A percentile compares a stretch with the other conserved stretches of the same genome.
Evolutionary conservation across 2,329 filamentous ascomycete genomes (phyloP).

Genomic region (Verticillium zaregamsianum): DNA sequence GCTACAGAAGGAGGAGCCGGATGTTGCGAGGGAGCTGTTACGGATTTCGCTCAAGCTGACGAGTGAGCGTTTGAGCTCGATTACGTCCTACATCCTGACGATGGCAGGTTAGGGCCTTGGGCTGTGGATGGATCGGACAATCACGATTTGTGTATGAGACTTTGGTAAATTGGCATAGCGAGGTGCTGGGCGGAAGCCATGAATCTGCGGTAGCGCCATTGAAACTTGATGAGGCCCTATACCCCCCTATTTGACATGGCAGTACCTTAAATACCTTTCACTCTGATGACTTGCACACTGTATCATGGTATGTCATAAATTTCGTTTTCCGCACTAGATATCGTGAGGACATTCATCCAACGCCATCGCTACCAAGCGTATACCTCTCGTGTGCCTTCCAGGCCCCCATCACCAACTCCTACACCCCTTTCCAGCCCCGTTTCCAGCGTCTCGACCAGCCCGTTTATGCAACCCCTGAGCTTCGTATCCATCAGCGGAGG

Average conservation of each 20-base stretch:
- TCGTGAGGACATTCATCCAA: neutral
- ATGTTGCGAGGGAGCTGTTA: conserved; percentile 79
- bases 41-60: conserved; percentile 89
- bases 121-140: neutral
- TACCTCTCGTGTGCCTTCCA: neutral
- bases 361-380: neutral
- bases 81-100: conserved; percentile 53
- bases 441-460: no score
- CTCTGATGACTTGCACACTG: no score
- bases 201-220: neutral
- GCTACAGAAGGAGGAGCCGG: conserved; percentile 68
- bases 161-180: neutral
- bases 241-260: neutral
- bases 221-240: neutral
- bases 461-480: neutral
- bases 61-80: conserved; percentile 79
- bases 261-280: no score
- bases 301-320: neutral
- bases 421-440: no score
- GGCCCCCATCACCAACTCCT: no score
- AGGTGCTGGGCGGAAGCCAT: neutral
- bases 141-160: neutral
- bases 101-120: conserved; percentile 34
- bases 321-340: neutral
- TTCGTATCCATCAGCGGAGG: neutral